These are phyloP conservation scores for Neurospora sp. DNA, from an alignment of 495 filamentous ascomycete species.

Conservation along the genomic window DNA sequence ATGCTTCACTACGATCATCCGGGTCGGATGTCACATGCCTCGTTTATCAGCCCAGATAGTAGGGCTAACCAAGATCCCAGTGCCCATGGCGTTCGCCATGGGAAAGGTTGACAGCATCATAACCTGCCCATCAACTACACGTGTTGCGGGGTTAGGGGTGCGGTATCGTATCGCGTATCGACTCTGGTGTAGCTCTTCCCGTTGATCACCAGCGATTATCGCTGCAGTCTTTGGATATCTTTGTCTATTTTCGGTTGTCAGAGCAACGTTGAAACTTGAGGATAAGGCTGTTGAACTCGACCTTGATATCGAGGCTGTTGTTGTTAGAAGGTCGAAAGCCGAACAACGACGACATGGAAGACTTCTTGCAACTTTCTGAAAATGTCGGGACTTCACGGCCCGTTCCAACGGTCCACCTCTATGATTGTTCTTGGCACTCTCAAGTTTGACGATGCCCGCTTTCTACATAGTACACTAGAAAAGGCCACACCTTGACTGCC, in stretches of 20 bases:
- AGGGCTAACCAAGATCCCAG: background rate
- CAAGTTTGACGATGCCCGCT: background rate
- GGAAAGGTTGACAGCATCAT: background rate
- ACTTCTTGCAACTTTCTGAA: background rate
- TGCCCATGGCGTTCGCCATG: background rate
- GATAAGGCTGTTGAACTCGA: background rate
- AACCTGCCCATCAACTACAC: background rate
- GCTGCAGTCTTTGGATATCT: background rate
- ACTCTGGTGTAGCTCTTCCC: background rate
- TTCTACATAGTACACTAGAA: background rate
- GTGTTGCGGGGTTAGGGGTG: background rate
- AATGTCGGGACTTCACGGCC: background rate
- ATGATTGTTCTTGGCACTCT: background rate
- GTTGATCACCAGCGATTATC: background rate
- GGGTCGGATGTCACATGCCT: background rate
- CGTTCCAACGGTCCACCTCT: background rate
- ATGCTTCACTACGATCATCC: background rate
- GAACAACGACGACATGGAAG: background rate
- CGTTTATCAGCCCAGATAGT: background rate
- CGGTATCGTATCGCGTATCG: background rate
- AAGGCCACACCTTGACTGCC: background rate
- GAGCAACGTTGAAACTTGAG: background rate
- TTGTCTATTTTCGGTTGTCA: background rate
- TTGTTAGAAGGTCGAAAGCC: background rate
- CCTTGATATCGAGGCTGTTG: background rate